These are phyloP conservation scores for Neonectria coccinea DNA, from an alignment of 2,329 filamentous ascomycete species.

Conservation along the genomic window DNA sequence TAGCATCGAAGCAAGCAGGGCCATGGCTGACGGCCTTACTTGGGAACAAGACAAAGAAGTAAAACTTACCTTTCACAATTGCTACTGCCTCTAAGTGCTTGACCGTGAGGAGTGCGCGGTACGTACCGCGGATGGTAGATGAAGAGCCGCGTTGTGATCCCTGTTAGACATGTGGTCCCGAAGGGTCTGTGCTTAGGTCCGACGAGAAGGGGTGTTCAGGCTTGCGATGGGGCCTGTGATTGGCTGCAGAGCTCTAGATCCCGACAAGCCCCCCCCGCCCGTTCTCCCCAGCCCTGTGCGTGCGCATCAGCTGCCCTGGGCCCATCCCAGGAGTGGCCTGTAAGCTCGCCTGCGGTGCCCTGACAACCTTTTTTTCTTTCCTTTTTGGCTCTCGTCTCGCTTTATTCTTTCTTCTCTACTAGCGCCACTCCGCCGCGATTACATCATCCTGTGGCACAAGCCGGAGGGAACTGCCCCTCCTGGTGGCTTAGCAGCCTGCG, in stretches of 20 bases:
- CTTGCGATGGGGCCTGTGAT: slow-evolving; percentile 21
- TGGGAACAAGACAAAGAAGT: slow-evolving; percentile 12
- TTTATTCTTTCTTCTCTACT: slow-evolving; percentile 1
- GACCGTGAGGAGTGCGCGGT: slow-evolving; percentile 23
- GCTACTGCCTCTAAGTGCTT: slow-evolving; percentile 1
- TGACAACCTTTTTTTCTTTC: slow-evolving; percentile 13
- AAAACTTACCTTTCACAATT: not conserved
- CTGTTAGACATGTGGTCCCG: slow-evolving; percentile 49
- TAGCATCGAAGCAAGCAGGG: slow-evolving; percentile 28
- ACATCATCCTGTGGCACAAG: slow-evolving; percentile 30
- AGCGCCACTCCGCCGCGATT: slow-evolving; percentile 22
- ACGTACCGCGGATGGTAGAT: slow-evolving; percentile 29
- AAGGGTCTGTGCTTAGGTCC: slow-evolving; percentile 42
- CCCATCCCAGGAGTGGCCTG: not conserved
- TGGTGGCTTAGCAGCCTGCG: slow-evolving; percentile 11
- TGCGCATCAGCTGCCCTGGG: slow-evolving; percentile 12
- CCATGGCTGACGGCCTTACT: slow-evolving; percentile 22
- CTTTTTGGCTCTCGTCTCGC: not conserved
- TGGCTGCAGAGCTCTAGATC: slow-evolving; percentile 30
- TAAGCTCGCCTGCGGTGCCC: slow-evolving; percentile 18
- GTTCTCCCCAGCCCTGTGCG: slow-evolving; percentile 40
- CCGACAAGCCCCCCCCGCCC: slow-evolving; percentile 29
- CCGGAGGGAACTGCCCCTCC: slow-evolving; percentile 1
- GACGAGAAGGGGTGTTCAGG: slow-evolving; percentile 12
- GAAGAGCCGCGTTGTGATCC: slow-evolving; percentile 46